Percentiles rank a stretch among this genome's conserved stretches.
phyloP scores from a whole-genome alignment of 345 rosid genomes.

The Gossypium longicalyx region DNA sequence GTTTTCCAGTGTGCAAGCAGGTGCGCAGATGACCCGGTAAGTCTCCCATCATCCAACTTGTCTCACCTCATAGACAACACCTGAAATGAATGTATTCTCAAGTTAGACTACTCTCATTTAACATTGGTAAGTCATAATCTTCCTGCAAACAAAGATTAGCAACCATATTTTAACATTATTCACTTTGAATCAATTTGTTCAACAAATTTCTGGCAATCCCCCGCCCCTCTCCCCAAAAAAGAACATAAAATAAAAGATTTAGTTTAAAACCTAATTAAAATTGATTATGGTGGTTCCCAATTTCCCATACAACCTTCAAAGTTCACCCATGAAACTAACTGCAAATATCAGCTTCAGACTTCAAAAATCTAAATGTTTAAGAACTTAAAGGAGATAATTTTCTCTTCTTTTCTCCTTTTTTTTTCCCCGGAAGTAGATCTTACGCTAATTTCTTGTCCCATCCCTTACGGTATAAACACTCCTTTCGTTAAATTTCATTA shows the following conservation, averaged over 20 bases:
- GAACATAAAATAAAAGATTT: not conserved
- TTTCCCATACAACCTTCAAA: not conserved
- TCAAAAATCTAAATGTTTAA: not conserved
- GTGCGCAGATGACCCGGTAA: constrained; percentile 65
- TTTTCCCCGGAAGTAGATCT: not conserved
- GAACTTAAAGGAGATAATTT: not conserved
- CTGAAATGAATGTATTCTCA: constrained; percentile 25
- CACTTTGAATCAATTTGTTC: not conserved
- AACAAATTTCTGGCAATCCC: not conserved
- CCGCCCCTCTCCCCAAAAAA: too few relatives aligned
- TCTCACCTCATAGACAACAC: constrained; percentile 30
- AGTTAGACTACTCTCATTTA: not conserved
- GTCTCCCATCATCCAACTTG: constrained; percentile 56
- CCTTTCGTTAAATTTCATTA: not conserved
- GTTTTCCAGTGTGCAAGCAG: constrained; percentile 82
- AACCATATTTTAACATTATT: not conserved
- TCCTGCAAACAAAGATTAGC: not conserved
- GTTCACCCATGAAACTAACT: not conserved
- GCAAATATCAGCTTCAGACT: not conserved
- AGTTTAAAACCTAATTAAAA: not conserved
- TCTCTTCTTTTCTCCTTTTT: not conserved
- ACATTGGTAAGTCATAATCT: not conserved
- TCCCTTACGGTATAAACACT: not conserved
- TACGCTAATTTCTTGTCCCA: not conserved
- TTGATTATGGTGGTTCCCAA: not conserved